Conservation (phyloP, 2,329 filamentous ascomycete genomes). For the Colletotrichum sp. region DNA sequence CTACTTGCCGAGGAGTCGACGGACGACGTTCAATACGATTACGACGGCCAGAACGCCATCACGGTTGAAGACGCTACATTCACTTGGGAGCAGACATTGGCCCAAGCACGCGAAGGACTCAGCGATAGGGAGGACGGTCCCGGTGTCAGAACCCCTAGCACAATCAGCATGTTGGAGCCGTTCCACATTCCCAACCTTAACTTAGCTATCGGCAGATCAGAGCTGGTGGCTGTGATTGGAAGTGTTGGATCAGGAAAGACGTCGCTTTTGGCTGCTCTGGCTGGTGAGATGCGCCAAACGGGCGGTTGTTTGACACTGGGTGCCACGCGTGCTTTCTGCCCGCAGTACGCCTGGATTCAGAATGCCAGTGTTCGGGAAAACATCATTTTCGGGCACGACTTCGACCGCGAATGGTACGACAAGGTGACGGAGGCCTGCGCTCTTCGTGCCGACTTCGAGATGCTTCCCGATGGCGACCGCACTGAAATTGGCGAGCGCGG, state of each 20-base stretch:
- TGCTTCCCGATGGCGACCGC: conserved; percentile 82
- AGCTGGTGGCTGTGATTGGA: conserved; percentile 82
- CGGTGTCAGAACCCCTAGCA: not conserved
- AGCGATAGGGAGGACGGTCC: conserved; percentile 48
- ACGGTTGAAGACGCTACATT: conserved; percentile 76
- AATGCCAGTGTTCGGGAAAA: conserved; percentile 87
- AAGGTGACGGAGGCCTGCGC: conserved; percentile 84
- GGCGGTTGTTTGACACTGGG: conserved; percentile 75
- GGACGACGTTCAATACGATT: conserved; percentile 65
- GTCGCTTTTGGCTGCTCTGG: conserved; percentile 83
- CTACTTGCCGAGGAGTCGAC: conserved; percentile 82
- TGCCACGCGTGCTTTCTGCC: conserved; percentile 84
- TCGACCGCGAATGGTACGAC: conserved; percentile 78
- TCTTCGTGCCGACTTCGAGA: conserved; percentile 82
- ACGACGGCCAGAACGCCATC: conserved; percentile 70
- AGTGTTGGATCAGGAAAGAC: conserved; percentile 87
- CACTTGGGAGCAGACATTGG: conserved; percentile 74
- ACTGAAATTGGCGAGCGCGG: conserved; percentile 95
- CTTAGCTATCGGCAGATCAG: conserved; percentile 71
- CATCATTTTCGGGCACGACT: conserved; percentile 83
- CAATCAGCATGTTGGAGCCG: conserved; percentile 47
- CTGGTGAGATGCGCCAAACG: conserved; percentile 91
- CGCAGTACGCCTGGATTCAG: conserved; percentile 97
- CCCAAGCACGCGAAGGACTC: conserved; percentile 34
- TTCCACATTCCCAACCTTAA: conserved; percentile 74